phyloP scores from a whole-genome alignment of 2,329 filamentous ascomycete species.

The Fusarium euwallaceae region DNA sequence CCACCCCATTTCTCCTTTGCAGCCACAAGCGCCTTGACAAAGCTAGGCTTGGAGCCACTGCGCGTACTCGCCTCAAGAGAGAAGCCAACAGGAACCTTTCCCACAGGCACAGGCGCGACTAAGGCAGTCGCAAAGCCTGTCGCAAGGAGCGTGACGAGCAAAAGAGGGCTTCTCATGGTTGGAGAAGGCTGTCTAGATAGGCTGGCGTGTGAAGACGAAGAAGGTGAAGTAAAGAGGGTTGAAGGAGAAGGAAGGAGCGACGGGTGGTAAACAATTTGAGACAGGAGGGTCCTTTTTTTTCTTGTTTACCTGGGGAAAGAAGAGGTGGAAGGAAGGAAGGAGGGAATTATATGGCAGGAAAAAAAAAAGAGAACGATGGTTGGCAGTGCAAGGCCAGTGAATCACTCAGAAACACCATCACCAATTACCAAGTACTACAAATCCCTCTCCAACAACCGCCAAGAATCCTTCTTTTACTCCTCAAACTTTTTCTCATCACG shows the following conservation, averaged over 20 bases:
- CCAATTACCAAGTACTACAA: conserved; percentile 10
- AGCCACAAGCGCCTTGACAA: conserved; percentile 51
- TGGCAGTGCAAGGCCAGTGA: conserved; percentile 9
- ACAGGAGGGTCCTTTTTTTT: background rate
- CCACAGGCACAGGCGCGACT: conserved; percentile 29
- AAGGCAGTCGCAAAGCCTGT: conserved; percentile 26
- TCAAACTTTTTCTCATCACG: background rate
- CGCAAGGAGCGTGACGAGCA: conserved; percentile 33
- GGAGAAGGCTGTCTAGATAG: background rate
- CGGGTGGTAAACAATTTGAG: background rate
- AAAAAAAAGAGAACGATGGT: conserved; percentile 9
- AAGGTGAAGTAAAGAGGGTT: background rate
- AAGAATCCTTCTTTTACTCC: background rate
- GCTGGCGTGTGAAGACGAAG: background rate
- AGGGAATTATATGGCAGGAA: background rate
- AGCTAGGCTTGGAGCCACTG: conserved; percentile 45
- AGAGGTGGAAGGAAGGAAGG: background rate
- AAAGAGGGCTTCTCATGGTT: conserved; percentile 33
- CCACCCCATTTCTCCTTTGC: conserved; percentile 53
- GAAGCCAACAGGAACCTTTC: conserved; percentile 40
- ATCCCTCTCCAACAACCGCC: background rate
- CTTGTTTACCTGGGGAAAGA: background rate
- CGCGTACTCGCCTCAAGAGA: conserved; percentile 46
- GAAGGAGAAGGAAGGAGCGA: background rate
- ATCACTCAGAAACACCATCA: conserved; percentile 14